phyloP scores from a whole-genome alignment of 192 early-diverging fungal species.

The Bifiguratus adelaidae region DNA sequence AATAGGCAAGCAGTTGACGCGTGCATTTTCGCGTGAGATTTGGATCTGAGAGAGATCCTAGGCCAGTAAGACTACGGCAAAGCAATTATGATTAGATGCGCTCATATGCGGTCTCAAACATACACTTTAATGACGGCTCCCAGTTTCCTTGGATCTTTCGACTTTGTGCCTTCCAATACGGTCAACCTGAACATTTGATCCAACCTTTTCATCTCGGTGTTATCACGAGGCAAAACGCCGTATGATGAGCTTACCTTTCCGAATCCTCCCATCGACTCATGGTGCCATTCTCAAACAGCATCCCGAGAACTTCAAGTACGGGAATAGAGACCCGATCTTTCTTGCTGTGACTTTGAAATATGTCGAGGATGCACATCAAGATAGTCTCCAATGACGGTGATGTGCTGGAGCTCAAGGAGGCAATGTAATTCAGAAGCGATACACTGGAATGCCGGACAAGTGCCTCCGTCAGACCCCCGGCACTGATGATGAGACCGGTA shows the following conservation, averaged over 20 bases:
- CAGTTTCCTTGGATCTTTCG: constrained; percentile 54
- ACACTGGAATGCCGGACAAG: constrained; percentile 59
- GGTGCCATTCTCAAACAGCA: constrained; percentile 45
- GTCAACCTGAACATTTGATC: constrained; percentile 24
- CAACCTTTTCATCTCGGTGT: constrained; percentile 7
- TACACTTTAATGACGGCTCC: constrained; percentile 50
- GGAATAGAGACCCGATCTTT: constrained; percentile 60
- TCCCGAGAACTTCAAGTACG: constrained; percentile 53
- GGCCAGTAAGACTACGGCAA: constrained; percentile 32
- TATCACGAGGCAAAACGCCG: not conserved
- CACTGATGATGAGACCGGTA: constrained; percentile 59
- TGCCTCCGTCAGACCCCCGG: constrained; percentile 72
- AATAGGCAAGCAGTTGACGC: constrained; percentile 44
- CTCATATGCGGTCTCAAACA: constrained; percentile 9
- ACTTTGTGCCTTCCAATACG: constrained; percentile 35
- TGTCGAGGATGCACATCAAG: constrained; percentile 22
- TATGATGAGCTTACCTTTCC: constrained; percentile 15
- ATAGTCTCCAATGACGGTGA: constrained; percentile 25
- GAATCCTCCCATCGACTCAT: constrained; percentile 18
- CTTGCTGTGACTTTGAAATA: constrained; percentile 28
- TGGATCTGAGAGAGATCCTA: constrained; percentile 28
- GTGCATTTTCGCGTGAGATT: constrained; percentile 44
- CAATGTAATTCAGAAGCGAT: constrained; percentile 47
- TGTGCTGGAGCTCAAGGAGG: constrained; percentile 21
- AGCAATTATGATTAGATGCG: not conserved